Base-by-base conservation (phyloP, 2,329 filamentous ascomycete genomes). In the Penicillium sp. region DNA sequence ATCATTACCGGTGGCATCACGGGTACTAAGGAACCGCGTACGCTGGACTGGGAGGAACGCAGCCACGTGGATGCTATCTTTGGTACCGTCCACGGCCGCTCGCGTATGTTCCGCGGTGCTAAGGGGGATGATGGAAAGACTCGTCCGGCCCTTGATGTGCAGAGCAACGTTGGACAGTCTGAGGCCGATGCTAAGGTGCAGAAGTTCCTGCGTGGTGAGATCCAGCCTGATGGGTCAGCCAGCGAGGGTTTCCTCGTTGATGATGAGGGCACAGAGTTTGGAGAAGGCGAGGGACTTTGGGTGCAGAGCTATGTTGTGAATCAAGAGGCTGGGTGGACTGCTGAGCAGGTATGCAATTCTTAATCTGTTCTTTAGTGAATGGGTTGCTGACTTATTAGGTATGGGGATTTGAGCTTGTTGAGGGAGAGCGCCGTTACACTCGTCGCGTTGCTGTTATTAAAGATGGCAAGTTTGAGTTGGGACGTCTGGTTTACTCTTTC, bases 41-140 rank as follows among this genome's bases (percentile, higher is more conserved):
- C 68, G 1, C 72, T 88, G 2, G 81, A 88, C 69, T 85, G 81
- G 76, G 70, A 74, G 23, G 80, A 75, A 52, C 86, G 88, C 64
- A 82, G 84, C 59, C 89, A 92, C 78, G 77, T 77, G 23, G 91
- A 96, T 78, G 87, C 86, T 80, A 83, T 96, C 62, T 96, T 95
- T 71, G 92, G 92, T 55, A 77, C 75, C 53, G 82, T 94, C 59
- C 77, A 78, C 49, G 89, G 88, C 54, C 80, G 79, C 57, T 84
- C 81, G 42, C 74, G 78, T 44, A 85, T 81, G 69, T 62, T 83
- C 55, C 69, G 69, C 18, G 69, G 64, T 11, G 59, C 59, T 11
- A 66, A 73, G 56, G 67, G 65, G 11, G 68, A 75, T 20, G 77
- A 74, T 42, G 69, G 67, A 31, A 74, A 73, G 60, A 66, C 71